These are phyloP conservation scores for Dioszegia aurantiaca DNA, from an alignment of 768 basidiomycete genomes.

Conservation along the genomic window DNA sequence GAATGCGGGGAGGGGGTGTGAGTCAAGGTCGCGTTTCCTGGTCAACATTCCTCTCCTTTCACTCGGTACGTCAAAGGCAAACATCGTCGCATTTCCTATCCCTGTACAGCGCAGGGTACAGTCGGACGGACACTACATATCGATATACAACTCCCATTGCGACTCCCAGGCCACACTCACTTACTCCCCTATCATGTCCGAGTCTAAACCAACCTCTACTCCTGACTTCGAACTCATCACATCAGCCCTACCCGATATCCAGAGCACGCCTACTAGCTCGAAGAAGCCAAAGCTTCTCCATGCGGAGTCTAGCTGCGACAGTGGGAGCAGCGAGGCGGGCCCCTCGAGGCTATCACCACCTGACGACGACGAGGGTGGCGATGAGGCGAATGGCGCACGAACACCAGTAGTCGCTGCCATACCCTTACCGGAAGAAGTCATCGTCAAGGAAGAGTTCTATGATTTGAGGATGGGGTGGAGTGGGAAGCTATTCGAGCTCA, in stretches of 20 bases:
- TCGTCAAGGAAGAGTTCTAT: slow-evolving; percentile 35
- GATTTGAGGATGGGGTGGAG: slow-evolving; percentile 67
- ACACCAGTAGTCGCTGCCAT: background rate
- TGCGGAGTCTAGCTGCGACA: background rate
- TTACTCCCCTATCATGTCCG: background rate
- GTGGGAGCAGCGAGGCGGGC: background rate
- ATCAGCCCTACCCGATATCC: slow-evolving; percentile 29
- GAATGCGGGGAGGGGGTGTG: background rate
- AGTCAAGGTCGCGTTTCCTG: background rate
- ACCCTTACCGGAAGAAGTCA: background rate
- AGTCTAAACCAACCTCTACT: background rate
- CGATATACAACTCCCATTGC: background rate
- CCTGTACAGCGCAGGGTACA: no score
- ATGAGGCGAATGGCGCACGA: background rate
- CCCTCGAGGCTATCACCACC: background rate
- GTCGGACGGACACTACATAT: background rate
- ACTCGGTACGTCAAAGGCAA: background rate
- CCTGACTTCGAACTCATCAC: slow-evolving; percentile 3
- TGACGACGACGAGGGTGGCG: background rate
- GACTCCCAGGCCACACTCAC: background rate
- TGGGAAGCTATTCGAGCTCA: slow-evolving; percentile 64
- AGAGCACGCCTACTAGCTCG: slow-evolving; percentile 24
- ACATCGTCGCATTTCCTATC: background rate
- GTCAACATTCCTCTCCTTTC: background rate
- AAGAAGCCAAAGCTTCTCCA: slow-evolving; percentile 30